phyloP scores from a whole-genome alignment of 768 basidiomycete species.

The Lentinula sp. region DNA sequence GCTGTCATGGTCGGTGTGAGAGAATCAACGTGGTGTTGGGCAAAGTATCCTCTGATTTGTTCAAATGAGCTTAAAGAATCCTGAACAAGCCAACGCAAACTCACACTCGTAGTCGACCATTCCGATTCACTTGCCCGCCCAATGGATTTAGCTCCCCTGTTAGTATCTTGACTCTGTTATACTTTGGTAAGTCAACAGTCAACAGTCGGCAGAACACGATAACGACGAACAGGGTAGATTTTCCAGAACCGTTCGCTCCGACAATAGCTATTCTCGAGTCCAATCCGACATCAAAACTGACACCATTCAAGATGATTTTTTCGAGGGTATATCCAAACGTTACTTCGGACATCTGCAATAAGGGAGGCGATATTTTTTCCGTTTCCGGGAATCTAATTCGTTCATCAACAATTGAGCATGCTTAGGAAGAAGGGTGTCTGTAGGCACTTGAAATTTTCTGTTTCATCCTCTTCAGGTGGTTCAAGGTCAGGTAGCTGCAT shows the following conservation, averaged over 20 bases:
- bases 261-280: slow-evolving; percentile 95
- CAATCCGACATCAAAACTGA: slow-evolving; percentile 90
- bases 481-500: slow-evolving; percentile 82
- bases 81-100: slow-evolving; percentile 15
- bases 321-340: slow-evolving; percentile 83
- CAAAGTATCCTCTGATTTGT: slow-evolving; percentile 71
- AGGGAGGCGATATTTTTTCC: slow-evolving; percentile 95
- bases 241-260: slow-evolving; percentile 93
- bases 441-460: slow-evolving; percentile 81
- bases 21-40: slow-evolving; percentile 95
- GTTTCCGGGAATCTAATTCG: slow-evolving; percentile 81
- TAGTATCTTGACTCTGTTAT: slow-evolving; percentile 78
- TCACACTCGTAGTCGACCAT: slow-evolving; percentile 86
- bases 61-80: neutral
- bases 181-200: neutral
- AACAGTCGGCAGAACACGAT: neutral
- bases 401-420: neutral
- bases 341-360: slow-evolving; percentile 88
- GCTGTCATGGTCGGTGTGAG: slow-evolving; percentile 82
- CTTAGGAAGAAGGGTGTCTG: neutral
- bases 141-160: slow-evolving; percentile 77
- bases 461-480: slow-evolving; percentile 90
- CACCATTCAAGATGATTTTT: slow-evolving; percentile 65
- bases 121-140: slow-evolving; percentile 78
- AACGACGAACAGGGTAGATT: slow-evolving; percentile 77